Base-by-base conservation (phyloP, 441 rosid species). In the Arabidopsis hybrid region DNA sequence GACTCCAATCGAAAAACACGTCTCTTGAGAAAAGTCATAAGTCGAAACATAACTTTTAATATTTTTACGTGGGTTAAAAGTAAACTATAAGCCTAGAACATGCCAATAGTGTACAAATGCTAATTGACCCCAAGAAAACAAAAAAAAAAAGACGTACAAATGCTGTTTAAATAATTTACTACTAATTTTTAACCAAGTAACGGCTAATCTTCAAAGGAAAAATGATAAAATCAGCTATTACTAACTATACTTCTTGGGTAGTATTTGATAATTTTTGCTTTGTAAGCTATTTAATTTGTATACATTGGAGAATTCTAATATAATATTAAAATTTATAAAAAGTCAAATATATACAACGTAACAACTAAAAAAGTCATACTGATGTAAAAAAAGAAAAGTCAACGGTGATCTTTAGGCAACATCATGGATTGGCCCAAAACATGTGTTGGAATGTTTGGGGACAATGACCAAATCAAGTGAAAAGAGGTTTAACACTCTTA, bases 1-100 rank as follows among this genome's bases (percentile, higher is more conserved):
- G 74, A 34, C 13, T 51, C 69, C 73, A 35, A 68, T 45, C 40
- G 12, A 60, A 61, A 55, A 16, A 43, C 79, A 75, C 79, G 79
- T 75, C 79, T 45, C 64, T 35, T 21, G 18, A 60, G 65, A 26
- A 40, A 8, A 68, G 58, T 68, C 69, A 17, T 61, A 34, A 60
- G 58, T 43, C 43, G 40, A 6, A 29, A 66, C 67, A 58, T 9
- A 57, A 16, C 11, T 50, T 59, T 40, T 2, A 21, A 49, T 59
- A 31, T 16, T 66, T 29, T 56, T 50, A 67, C 67, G 26, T 65
- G 5, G 39, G 38, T 53, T 50, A 61, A 18, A 58, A 32, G 3
- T 13, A 10, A 17, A 32, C n/a, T 11, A 16, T 32, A 46, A 53
- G 71, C 77, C 65, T 64, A 45, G 29, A 38, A 38, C 42, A 39